phyloP scores from a whole-genome alignment of 2,329 filamentous ascomycete genomes.

The Calonectria naviculata region DNA sequence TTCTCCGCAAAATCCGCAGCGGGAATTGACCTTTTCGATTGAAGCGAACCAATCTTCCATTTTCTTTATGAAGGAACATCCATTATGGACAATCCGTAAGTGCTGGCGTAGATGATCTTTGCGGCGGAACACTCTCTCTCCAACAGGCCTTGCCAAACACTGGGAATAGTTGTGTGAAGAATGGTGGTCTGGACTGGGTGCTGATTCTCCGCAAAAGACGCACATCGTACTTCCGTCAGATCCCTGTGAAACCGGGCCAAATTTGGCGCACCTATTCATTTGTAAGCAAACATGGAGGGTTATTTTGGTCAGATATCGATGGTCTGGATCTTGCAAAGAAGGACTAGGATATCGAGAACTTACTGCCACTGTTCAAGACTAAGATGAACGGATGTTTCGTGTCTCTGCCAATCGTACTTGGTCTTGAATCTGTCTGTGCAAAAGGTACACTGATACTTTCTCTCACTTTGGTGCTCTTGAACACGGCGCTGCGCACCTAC shows the following conservation, averaged over 20 bases:
- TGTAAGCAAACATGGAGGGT: not conserved
- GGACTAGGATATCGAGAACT: not conserved
- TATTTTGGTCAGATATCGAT: too few species aligned
- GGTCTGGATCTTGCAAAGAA: too few species aligned
- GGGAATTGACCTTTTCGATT: constrained; percentile 5
- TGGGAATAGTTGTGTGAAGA: not conserved
- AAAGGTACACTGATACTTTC: constrained; percentile 25
- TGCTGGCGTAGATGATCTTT: constrained; percentile 18
- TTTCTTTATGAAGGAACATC: not conserved
- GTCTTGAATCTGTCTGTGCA: constrained; percentile 25
- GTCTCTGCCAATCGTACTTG: constrained; percentile 25
- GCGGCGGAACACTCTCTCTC: not conserved
- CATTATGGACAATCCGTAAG: constrained; percentile 1
- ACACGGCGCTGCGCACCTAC: not conserved
- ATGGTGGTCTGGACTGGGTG: not conserved
- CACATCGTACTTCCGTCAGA: not conserved
- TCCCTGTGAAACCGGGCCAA: not conserved
- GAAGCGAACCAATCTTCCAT: constrained; percentile 8
- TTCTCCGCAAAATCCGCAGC: constrained; percentile 8
- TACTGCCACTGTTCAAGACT: constrained; percentile 20
- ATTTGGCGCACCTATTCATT: constrained; percentile 3
- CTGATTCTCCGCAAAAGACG: constrained; percentile 1
- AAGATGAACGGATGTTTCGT: constrained; percentile 16
- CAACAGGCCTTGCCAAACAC: not conserved
- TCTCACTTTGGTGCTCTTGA: not conserved